Percentiles rank a stretch among this genome's conserved stretches.
phyloP scores from a whole-genome alignment of 148 eudicot species.

The Amaranthus cruentus region DNA sequence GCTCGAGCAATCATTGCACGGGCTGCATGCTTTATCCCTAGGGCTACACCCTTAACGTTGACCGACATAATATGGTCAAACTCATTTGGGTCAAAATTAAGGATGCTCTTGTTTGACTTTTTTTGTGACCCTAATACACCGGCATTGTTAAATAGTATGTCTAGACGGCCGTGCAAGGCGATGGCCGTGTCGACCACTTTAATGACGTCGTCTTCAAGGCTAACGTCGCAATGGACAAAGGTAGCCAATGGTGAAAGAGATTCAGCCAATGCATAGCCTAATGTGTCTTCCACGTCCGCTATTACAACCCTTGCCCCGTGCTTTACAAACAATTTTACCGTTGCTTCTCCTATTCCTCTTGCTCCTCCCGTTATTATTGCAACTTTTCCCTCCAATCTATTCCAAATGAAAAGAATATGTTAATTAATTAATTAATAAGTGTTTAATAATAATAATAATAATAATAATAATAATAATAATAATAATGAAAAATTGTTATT shows the following conservation, averaged over 20 bases:
- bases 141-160: slow-evolving; percentile 28
- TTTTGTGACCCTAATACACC: slow-evolving; percentile 24
- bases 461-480: too few relatives aligned
- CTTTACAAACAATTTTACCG: slow-evolving; percentile 1
- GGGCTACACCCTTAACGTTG: slow-evolving; percentile 23
- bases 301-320: slow-evolving; percentile 16
- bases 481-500: too few relatives aligned
- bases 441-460: too few relatives aligned
- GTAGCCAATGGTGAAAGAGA: slow-evolving; percentile 10
- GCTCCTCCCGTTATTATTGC: slow-evolving; percentile 17
- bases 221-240: slow-evolving; percentile 13
- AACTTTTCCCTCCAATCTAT: slow-evolving; percentile 18
- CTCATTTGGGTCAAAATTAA: slow-evolving; percentile 19
- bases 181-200: slow-evolving; percentile 10
- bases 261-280: slow-evolving; percentile 1
- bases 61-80: slow-evolving; percentile 22
- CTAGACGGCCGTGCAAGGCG: slow-evolving; percentile 17
- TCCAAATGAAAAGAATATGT: neutral
- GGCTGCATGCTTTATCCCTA: slow-evolving; percentile 30
- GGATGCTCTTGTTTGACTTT: slow-evolving; percentile 24
- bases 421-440: too few relatives aligned
- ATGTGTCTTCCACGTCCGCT: slow-evolving; percentile 13
- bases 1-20: slow-evolving; percentile 19
- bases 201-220: slow-evolving; percentile 6
- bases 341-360: slow-evolving; percentile 20